phyloP scores from a whole-genome alignment of 371 early-diverging fungal genomes.

The Entomophthora muscae region DNA sequence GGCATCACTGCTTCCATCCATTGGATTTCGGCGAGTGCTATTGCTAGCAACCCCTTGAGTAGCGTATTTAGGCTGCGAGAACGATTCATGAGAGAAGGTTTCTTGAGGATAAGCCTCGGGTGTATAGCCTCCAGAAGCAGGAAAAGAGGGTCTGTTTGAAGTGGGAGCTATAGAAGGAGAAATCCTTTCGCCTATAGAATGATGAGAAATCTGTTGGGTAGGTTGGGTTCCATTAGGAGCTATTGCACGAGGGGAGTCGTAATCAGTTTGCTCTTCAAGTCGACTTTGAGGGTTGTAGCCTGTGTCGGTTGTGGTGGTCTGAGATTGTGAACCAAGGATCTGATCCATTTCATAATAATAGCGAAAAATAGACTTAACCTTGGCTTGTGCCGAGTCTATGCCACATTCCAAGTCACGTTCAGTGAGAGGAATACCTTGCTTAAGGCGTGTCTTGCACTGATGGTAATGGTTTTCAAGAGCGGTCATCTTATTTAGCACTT shows the following conservation, averaged over 20 bases:
- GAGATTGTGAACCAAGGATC: neutral
- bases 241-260: neutral
- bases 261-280: neutral
- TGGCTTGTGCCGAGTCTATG: neutral
- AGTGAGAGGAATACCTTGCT: constrained; percentile 6
- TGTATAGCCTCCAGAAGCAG: neutral
- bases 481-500: neutral
- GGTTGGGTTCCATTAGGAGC: neutral
- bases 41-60: neutral
- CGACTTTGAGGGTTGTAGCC: neutral
- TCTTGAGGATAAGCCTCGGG: neutral
- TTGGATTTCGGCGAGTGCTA: neutral
- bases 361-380: constrained; percentile 4
- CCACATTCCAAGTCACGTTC: neutral
- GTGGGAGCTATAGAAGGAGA: neutral
- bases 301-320: neutral
- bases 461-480: neutral
- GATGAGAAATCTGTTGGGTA: neutral
- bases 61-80: neutral
- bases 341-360: constrained; percentile 7
- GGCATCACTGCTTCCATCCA: neutral
- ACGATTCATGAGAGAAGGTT: neutral
- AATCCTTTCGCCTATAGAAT: neutral
- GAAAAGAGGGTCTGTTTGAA: neutral
- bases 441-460: neutral